phyloP scores from a whole-genome alignment of 495 filamentous ascomycete genomes.

The Evernia prunastri region DNA sequence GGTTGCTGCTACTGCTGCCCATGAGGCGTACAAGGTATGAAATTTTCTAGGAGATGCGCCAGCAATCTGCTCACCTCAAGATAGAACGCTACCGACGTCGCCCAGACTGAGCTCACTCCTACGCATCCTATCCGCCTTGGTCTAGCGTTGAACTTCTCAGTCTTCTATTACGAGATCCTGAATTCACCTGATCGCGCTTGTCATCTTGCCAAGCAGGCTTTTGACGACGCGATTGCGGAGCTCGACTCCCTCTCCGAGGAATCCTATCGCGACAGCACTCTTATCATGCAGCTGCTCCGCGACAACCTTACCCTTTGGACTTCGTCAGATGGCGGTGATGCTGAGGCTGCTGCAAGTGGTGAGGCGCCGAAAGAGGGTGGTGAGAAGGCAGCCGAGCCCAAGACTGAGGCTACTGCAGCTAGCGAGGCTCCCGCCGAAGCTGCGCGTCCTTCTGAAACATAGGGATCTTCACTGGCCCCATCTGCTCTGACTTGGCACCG shows the following conservation, averaged over 20 bases:
- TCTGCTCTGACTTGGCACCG: slow-evolving; percentile 14
- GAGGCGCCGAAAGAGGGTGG: slow-evolving; percentile 53
- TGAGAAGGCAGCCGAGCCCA: slow-evolving; percentile 56
- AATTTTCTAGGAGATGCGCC: slow-evolving; percentile 4
- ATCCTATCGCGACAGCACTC: slow-evolving; percentile 98
- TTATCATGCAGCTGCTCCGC: slow-evolving; percentile 99
- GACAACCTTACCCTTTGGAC: slow-evolving; percentile 99
- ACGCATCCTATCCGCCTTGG: slow-evolving; percentile 98
- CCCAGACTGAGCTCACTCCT: slow-evolving; percentile 92
- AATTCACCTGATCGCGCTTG: slow-evolving; percentile 98
- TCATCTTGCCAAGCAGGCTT: slow-evolving; percentile 98
- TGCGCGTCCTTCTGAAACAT: slow-evolving; percentile 32
- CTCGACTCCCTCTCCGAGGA: slow-evolving; percentile 98
- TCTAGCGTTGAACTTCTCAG: slow-evolving; percentile 98
- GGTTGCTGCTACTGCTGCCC: slow-evolving; percentile 88
- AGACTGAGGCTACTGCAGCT: slow-evolving; percentile 41
- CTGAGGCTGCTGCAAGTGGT: slow-evolving; percentile 50
- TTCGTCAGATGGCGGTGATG: slow-evolving; percentile 84
- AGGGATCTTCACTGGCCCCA: not conserved
- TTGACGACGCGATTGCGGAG: slow-evolving; percentile 98
- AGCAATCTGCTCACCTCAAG: slow-evolving; percentile 11
- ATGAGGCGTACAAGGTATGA: slow-evolving; percentile 96
- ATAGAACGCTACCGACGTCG: slow-evolving; percentile 95
- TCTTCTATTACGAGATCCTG: slow-evolving; percentile 99
- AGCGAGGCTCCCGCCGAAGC: slow-evolving; percentile 40